Evolutionary conservation across 1,284 basidiomycete species (phyloP).

Genomic region (Ganoderma lucidum): DNA sequence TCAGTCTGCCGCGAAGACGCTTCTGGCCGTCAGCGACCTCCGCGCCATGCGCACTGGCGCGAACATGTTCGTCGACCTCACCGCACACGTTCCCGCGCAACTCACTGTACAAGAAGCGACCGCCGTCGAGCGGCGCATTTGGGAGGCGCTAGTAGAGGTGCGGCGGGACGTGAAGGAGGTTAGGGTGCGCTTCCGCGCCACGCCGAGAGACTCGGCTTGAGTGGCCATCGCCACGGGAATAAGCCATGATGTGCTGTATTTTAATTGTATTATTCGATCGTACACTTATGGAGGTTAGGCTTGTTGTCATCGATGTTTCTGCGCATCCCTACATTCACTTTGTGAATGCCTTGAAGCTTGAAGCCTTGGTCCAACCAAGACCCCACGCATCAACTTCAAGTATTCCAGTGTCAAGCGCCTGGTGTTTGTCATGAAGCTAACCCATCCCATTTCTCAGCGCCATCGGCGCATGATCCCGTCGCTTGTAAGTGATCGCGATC

Average conservation of each 20-base stretch:
- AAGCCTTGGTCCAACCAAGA: too few relatives aligned
- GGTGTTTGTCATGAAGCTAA: background rate
- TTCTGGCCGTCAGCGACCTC: slow-evolving; percentile 66
- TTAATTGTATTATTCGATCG: slow-evolving; percentile 3
- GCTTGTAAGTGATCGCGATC: background rate
- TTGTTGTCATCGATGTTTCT: background rate
- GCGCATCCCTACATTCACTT: background rate
- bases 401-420: background rate
- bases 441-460: too few relatives aligned
- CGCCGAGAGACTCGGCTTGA: slow-evolving; percentile 26
- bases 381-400: too few relatives aligned
- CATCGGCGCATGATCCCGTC: too few relatives aligned
- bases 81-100: slow-evolving; percentile 70
- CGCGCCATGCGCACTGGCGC: slow-evolving; percentile 84
- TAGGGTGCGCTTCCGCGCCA: slow-evolving; percentile 73
- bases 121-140: slow-evolving; percentile 70
- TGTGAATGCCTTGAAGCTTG: background rate
- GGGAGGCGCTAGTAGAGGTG: slow-evolving; percentile 63
- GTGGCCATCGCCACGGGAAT: background rate
- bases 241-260: background rate
- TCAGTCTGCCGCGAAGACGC: slow-evolving; percentile 23
- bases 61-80: slow-evolving; percentile 76
- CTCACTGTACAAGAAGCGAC: slow-evolving; percentile 67
- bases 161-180: slow-evolving; percentile 85
- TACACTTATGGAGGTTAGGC: background rate